Percentiles rank a stretch among this genome's conserved stretches.
Conservation (phyloP, 345 rosid genomes). For the Moricandia moricandioides region DNA sequence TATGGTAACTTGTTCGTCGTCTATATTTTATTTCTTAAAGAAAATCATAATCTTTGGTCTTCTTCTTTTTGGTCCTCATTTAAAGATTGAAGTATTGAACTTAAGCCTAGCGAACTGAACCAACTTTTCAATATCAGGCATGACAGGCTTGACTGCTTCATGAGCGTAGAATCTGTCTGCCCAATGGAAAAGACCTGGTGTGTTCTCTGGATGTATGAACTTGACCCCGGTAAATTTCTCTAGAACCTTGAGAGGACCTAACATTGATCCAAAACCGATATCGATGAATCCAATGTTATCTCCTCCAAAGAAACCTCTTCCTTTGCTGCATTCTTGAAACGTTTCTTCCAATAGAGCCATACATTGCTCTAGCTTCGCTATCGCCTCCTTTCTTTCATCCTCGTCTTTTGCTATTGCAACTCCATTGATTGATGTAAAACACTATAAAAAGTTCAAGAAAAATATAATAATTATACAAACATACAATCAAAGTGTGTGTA, state of each 20-base stretch:
- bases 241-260: conserved; percentile 60
- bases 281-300: conserved; percentile 63
- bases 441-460: conserved; percentile 36
- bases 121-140: conserved; percentile 74
- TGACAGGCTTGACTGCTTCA: conserved; percentile 61
- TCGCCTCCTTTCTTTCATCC: conserved; percentile 42
- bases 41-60: not conserved
- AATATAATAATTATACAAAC: not conserved
- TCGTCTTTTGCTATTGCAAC: conserved; percentile 39
- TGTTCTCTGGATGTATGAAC: conserved; percentile 47
- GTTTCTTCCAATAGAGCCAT: conserved; percentile 56
- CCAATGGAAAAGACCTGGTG: conserved; percentile 62
- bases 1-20: not conserved
- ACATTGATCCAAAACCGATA: conserved; percentile 59
- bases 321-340: conserved; percentile 55
- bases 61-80: not conserved
- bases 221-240: conserved; percentile 39
- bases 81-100: conserved; percentile 31
- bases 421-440: conserved; percentile 47
- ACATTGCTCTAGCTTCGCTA: conserved; percentile 42
- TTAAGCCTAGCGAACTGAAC: conserved; percentile 31
- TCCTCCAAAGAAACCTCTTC: conserved; percentile 77
- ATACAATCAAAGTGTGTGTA: not conserved
- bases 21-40: not conserved
- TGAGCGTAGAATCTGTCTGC: conserved; percentile 53